Base-by-base conservation (phyloP, 129 eudicot genomes). In the Centella asiatica region DNA sequence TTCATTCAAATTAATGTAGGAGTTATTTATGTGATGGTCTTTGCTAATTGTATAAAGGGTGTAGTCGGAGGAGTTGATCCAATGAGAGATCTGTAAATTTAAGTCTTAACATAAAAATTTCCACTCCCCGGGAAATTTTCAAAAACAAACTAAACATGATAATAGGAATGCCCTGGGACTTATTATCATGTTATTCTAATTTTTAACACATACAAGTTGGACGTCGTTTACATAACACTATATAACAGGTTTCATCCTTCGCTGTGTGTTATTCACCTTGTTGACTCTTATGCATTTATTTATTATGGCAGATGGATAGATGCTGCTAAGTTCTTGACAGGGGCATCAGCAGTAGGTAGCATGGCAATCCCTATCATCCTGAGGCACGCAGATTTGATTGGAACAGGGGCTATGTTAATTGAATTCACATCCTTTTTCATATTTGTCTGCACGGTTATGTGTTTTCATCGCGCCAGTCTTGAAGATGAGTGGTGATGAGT, bases 271-370 rank as follows among this genome's bases (percentile, higher is more conserved):
- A n/a, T n/a, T n/a, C n/a, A n/a, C n/a, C n/a, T 14, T 25, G 11
- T 40, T 45, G 36, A 40, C 22, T 27, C 12, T 11, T 22, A 23
- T 24, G 33, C 27, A 36, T 44, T 20, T 28, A n/a, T n/a, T 59
- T 72, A 34, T 42, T 18, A n/a, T 64, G 69, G 59, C 84, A 92
- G 98, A 50, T 92, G 98, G 98, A 65, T 87, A 32, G 85, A 84
- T 74, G 98, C 90, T 20, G 98, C 98, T 11, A 92, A 92, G 72
- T 92, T 92, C 71, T 71, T 92, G 62, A 87, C 98, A 44, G 98
- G 98, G 62, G 98, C 98, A 13, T 92, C 98, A 12, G 77, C 98
- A 6, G 94, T 92, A 17, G 98, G 98, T 42, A 92, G 98, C 68
- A 39, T 92, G 79, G 98, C 98, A 26, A 92, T 92, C 32, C 98